phyloP scores from a whole-genome alignment of 768 basidiomycete species.

The Boletus rufocinnamomeus region DNA sequence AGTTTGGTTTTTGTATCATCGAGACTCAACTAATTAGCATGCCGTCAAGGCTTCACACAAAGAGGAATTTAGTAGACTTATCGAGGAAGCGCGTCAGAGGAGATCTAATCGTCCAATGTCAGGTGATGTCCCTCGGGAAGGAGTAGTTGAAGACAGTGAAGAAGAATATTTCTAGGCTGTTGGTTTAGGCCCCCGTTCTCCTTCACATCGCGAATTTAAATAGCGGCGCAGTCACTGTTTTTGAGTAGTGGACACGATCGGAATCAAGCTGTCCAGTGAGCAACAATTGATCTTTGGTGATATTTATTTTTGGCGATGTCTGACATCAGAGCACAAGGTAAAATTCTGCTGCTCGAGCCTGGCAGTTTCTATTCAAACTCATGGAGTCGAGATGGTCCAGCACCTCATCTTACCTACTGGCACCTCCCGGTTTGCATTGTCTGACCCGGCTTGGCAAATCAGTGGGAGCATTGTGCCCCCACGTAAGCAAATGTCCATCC shows the following conservation, averaged over 20 bases:
- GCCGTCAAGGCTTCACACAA: constrained; percentile 24
- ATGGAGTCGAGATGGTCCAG: background rate
- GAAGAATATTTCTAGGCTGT: constrained; percentile 28
- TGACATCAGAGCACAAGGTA: background rate
- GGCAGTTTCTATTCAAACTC: background rate
- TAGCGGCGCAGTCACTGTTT: background rate
- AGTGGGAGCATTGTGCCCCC: background rate
- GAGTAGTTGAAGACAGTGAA: constrained; percentile 41
- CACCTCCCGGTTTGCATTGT: constrained; percentile 6
- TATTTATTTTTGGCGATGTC: constrained; percentile 2
- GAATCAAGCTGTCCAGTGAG: background rate
- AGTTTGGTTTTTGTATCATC: constrained; percentile 4
- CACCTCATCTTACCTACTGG: constrained; percentile 2
- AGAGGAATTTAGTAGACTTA: constrained; percentile 38
- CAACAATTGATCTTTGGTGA: constrained; percentile 6
- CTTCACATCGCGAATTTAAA: background rate
- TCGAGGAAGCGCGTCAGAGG: constrained; percentile 38
- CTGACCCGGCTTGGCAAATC: background rate
- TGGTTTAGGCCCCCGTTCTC: background rate
- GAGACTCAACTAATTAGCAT: background rate
- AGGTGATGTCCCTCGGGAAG: constrained; percentile 6
- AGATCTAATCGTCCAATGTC: constrained; percentile 26
- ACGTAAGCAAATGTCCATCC: constrained; percentile 16
- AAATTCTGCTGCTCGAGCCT: background rate
- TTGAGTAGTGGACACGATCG: constrained; percentile 1